A percentile compares a stretch with the other conserved stretches of the same genome.
Evolutionary conservation across 441 rosid genomes (phyloP).

Genomic region (Mallotus japonicus): DNA sequence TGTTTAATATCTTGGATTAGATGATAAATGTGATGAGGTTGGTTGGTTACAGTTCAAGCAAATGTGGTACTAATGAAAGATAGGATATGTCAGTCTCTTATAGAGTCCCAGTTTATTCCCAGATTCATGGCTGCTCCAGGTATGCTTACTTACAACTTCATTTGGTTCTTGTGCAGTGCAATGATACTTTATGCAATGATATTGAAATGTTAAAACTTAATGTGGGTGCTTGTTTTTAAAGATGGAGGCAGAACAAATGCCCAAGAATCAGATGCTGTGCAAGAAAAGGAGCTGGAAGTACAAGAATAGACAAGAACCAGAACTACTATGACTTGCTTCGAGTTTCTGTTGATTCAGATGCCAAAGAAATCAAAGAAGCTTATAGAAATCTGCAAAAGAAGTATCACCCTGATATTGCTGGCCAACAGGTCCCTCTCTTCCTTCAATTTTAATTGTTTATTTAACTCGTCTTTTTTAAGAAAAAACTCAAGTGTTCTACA

Average conservation of each 20-base stretch:
- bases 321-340: conserved; percentile 58
- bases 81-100: conserved; percentile 19
- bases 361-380: conserved; percentile 49
- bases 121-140: conserved; percentile 17
- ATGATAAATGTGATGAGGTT: too few species aligned
- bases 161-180: background rate
- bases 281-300: conserved; percentile 12
- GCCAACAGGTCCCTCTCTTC: conserved; percentile 40
- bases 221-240: conserved; percentile 4
- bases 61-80: background rate
- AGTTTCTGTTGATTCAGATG: conserved; percentile 43
- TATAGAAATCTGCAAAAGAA: conserved; percentile 66
- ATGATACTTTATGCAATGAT: background rate
- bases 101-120: conserved; percentile 11
- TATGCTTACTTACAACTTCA: too few species aligned
- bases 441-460: background rate
- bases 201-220: background rate
- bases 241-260: conserved; percentile 25
- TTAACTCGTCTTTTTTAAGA: too few species aligned
- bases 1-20: too few species aligned
- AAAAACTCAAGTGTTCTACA: background rate
- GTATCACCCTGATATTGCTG: conserved; percentile 62
- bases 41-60: background rate
- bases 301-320: conserved; percentile 21
- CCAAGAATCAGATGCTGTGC: conserved; percentile 31